Conservation (phyloP, 106 monocot genomes). For the Cymbidium sinense region DNA sequence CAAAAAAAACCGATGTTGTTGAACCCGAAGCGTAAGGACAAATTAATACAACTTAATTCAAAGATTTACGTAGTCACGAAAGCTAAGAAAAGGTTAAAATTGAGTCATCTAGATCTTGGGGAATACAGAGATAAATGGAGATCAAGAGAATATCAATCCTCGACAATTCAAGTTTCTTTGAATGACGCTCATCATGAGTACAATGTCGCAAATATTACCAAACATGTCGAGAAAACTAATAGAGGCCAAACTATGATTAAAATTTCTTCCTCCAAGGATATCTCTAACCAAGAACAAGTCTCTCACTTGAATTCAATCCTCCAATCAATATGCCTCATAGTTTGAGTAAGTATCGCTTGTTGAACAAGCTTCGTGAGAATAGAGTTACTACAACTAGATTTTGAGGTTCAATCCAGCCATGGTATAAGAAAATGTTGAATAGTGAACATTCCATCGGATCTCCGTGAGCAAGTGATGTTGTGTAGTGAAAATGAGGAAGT, state of each 20-base stretch:
- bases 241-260: not conserved
- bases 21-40: not conserved
- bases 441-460: not conserved
- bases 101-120: not conserved
- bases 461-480: not conserved
- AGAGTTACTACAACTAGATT: not conserved
- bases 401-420: not conserved
- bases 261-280: not conserved
- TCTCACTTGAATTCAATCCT: not conserved
- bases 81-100: not conserved
- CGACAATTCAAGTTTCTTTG: not conserved
- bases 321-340: not conserved
- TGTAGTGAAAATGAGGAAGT: not conserved
- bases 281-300: not conserved
- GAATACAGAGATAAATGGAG: not conserved
- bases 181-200: not conserved
- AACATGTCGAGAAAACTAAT: not conserved
- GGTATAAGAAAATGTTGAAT: not conserved
- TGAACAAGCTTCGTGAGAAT: not conserved
- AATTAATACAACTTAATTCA: not conserved
- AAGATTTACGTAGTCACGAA: not conserved
- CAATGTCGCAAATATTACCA: not conserved
- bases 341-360: not conserved
- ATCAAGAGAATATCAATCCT: not conserved
- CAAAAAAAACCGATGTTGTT: not conserved